Evolutionary conservation across 2,329 filamentous ascomycete species (phyloP), one percentile per base, ranked within the genome.

Genomic region (Mycosphaerella arachidis): DNA sequence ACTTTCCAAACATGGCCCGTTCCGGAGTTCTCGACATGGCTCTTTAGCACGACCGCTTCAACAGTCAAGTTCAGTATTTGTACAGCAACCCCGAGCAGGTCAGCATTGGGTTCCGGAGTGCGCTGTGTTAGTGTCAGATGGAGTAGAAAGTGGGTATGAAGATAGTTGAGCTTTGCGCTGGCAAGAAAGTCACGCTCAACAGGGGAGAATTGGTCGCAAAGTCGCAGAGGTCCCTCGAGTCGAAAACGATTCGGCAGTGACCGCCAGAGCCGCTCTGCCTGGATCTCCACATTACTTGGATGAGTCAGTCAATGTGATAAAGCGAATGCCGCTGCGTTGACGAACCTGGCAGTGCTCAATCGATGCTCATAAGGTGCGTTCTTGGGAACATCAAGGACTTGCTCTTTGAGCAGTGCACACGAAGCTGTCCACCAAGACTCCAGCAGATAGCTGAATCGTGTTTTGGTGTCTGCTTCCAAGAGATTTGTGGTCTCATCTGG

Each of bases 1-100:
- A 70, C 72, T 66, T 72, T 73, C 72, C 72, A 74, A 0, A 70
- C 63, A 27, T 74, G 63, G 4, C 66, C 63, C 4, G 70, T 74
- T 8, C 73, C 73, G 1, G 73, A 74, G 37, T 75, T 74, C 3
- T 65, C 70, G 3, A 74, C 57, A 1, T 65, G 63, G n/a, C 71
- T 66, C 46, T 68, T 65, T 4, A 71, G 62, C 3, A 75, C 53
- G 3, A 73, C 64, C 3, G 68, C 64, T 53, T 75, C 69, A 7
- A 70, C 67, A 2, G 71, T 68, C 0, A 74, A 51, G 6, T 61
- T 62, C 5, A 75, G 66, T 59, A 74, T 74, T 18, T 69, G 58
- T 1, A 63, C 63, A 1, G 72, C 66, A 1, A 72, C 64, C 7
- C 58, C 57, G 20, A 74, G 53, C 6, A 74, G 62, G 12, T 62